Conservation (phyloP, 345 rosid species). For the Anastatica hierochuntica region DNA sequence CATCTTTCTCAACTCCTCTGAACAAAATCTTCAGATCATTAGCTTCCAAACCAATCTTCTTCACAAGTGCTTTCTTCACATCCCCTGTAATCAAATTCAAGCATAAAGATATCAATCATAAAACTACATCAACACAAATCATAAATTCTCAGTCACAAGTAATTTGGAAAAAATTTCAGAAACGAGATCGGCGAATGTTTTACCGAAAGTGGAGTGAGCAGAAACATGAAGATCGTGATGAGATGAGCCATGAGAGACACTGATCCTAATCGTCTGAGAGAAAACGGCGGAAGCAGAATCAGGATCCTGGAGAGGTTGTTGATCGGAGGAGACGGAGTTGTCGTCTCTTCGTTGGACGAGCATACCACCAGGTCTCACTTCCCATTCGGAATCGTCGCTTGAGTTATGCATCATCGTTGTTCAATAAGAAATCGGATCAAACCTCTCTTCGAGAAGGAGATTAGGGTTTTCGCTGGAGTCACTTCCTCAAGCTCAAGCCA, state of each 20-base stretch:
- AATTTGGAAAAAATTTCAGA: not conserved
- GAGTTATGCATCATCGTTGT: constrained; percentile 17
- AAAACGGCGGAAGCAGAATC: constrained; percentile 18
- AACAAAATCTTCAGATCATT: constrained; percentile 46
- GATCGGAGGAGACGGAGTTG: constrained; percentile 18
- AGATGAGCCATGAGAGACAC: constrained; percentile 39
- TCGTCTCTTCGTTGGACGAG: constrained; percentile 48
- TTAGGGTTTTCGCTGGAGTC: constrained; percentile 20
- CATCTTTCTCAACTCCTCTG: constrained; percentile 71
- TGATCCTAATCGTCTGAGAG: constrained; percentile 34
- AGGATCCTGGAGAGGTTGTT: constrained; percentile 14
- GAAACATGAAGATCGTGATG: constrained; percentile 42
- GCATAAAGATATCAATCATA: not conserved
- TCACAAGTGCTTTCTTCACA: constrained; percentile 46
- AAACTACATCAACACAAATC: not conserved
- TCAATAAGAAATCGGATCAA: not conserved
- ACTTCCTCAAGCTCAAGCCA: not conserved
- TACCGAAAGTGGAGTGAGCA: constrained; percentile 56
- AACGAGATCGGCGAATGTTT: not conserved
- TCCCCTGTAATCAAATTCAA: constrained; percentile 37
- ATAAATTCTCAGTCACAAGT: not conserved
- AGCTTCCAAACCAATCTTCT: constrained; percentile 41
- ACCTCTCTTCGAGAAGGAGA: not conserved
- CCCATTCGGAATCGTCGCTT: constrained; percentile 32
- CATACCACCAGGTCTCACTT: constrained; percentile 47